Base-by-base conservation (phyloP, 169 alveolate species). In the Theileria parva region DNA sequence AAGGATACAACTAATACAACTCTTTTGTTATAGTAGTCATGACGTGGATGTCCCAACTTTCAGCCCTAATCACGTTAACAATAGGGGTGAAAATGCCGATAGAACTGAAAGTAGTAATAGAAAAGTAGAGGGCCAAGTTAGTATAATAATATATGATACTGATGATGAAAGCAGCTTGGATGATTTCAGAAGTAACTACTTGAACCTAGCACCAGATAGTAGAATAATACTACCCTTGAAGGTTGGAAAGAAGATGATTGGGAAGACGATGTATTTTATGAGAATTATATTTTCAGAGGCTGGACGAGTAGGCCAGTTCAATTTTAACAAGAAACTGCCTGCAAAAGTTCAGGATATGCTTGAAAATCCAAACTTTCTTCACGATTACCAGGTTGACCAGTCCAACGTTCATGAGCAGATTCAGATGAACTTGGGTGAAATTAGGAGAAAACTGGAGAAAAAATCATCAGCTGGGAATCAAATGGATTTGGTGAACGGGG, bases 1-100 rank as follows among this genome's bases (percentile, higher is more conserved):
- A 25, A 75, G 85, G 51, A 69, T 81, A 44, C 83, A 81, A 50
- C 55, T 81, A 0, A 28, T 71, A 60, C 34, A 72, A 17, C 77
- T 80, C 19, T 11, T 19, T 39, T n/a, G 44, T 8, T 25, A 27
- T 13, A 12, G 28, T 21, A 65, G 74, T 25, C 28, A 25, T 8
- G 21, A 3, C 28, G 1, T n/a, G 8, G 66, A 57, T 8, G 53
- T 44, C 8, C 53, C 53, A 44, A 32, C 5, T 21, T 57, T 57
- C 32, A n/a, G 15, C 66, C 3, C n/a, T 21, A 8, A 57, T 5
- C 37, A 57, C 1, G 0, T 57, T 8, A 13, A 4, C 32, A 25
- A 57, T 21, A 21, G 28, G 7, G 61, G 25, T n/a, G 61, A 53
- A 2, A n/a, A 53, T 53, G 5, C 1, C 37, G 5, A 32, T 32